Evolutionary conservation across 345 rosid species (phyloP).

Genomic region (Citrus australasica): DNA sequence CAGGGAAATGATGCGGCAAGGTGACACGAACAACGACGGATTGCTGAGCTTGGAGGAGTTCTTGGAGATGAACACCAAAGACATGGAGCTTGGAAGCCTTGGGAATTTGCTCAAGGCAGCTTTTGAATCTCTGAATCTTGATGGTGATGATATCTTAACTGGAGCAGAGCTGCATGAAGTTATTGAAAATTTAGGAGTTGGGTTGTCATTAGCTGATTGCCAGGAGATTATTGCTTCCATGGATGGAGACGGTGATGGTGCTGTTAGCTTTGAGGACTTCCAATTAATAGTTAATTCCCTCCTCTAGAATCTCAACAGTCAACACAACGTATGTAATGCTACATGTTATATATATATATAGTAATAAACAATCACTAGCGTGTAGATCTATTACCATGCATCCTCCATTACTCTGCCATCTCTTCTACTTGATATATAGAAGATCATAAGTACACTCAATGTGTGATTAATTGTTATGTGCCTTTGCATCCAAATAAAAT

Average conservation of each 20-base stretch:
- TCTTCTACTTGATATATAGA: too few species aligned
- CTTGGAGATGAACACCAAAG: constrained; percentile 57
- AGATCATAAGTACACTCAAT: too few species aligned
- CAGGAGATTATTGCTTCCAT: constrained; percentile 37
- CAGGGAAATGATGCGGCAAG: constrained; percentile 49
- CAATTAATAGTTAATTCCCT: constrained; percentile 33
- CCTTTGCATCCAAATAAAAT: too few species aligned
- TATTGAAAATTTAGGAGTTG: constrained; percentile 19
- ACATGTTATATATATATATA: too few species aligned
- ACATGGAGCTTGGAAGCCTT: constrained; percentile 40
- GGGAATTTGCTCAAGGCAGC: constrained; percentile 25
- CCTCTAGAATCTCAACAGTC: constrained; percentile 12
- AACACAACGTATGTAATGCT: too few species aligned
- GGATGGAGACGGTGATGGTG: constrained; percentile 57
- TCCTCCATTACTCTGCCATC: too few species aligned
- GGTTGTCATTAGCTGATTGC: constrained; percentile 32
- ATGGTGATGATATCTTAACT: constrained; percentile 30
- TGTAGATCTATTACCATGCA: too few species aligned
- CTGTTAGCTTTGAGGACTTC: constrained; percentile 39
- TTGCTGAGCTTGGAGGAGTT: constrained; percentile 54
- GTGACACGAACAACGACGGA: constrained; percentile 48
- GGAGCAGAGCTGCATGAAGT: constrained; percentile 37
- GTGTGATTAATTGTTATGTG: too few species aligned
- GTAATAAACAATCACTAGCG: too few species aligned
- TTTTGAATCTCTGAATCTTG: constrained; percentile 26